These are phyloP conservation scores for Lentinula guzmanii DNA, from an alignment of 768 basidiomycete species.

Conservation along the genomic window DNA sequence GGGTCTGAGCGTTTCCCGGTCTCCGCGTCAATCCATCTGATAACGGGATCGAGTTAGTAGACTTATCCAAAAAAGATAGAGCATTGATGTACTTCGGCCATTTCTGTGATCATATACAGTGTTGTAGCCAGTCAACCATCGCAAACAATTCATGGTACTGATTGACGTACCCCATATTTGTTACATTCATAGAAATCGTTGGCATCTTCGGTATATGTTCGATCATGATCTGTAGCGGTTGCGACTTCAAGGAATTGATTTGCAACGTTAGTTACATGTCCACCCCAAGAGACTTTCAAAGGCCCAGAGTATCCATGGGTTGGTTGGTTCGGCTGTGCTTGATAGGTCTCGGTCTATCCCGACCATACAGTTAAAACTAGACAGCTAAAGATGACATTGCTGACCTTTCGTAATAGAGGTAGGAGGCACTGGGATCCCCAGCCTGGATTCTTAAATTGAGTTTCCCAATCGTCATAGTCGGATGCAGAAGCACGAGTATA, in stretches of 20 bases:
- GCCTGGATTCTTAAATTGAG: conserved; percentile 27
- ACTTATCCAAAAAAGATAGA: not conserved
- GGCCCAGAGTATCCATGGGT: conserved; percentile 35
- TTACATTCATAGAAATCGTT: conserved; percentile 25
- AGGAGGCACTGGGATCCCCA: conserved; percentile 39
- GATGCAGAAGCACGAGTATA: conserved; percentile 39
- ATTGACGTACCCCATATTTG: conserved; percentile 22
- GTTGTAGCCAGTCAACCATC: no score
- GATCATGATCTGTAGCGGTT: conserved; percentile 26
- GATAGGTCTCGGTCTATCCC: conserved; percentile 31
- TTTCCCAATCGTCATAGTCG: conserved; percentile 44
- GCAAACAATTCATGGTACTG: no score
- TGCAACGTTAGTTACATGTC: conserved; percentile 24
- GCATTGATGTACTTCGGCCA: not conserved
- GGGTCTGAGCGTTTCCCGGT: conserved; percentile 36
- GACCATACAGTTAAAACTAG: not conserved
- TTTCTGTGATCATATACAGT: not conserved
- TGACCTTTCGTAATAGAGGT: conserved; percentile 37
- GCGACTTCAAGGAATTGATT: conserved; percentile 32
- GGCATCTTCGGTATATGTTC: conserved; percentile 26
- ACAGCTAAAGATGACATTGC: not conserved
- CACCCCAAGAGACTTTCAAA: conserved; percentile 31
- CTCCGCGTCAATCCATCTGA: conserved; percentile 27
- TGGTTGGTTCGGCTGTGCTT: conserved; percentile 17
- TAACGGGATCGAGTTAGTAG: no score